Percentiles rank a stretch among this genome's conserved stretches.
Conservation (phyloP, 371 early-diverging fungal species). For the Zopfochytrium polystomum region DNA sequence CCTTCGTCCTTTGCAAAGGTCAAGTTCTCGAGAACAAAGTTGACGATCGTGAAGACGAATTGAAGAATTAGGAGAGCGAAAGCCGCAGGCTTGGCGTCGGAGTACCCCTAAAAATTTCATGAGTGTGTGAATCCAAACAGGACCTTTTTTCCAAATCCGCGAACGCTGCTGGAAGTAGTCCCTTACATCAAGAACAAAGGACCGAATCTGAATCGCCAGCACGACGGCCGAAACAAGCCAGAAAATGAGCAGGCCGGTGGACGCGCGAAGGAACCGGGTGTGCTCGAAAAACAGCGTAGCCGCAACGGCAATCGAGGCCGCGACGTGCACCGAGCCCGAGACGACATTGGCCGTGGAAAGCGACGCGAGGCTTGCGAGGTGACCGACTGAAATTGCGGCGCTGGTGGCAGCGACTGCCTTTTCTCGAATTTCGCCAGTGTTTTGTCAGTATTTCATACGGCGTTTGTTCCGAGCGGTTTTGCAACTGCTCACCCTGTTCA, state of each 20-base stretch:
- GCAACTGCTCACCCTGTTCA: slow-evolving; percentile 2
- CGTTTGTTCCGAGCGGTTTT: background rate
- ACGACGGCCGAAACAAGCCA: slow-evolving; percentile 60
- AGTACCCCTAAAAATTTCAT: background rate
- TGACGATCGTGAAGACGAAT: slow-evolving; percentile 41
- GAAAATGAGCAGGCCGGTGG: slow-evolving; percentile 66
- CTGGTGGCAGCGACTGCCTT: background rate
- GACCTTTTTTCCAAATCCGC: background rate
- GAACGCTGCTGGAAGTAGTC: slow-evolving; percentile 11
- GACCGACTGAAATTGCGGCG: background rate
- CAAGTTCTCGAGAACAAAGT: slow-evolving; percentile 53
- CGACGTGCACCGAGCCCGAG: background rate
- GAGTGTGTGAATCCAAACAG: background rate
- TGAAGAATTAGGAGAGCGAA: slow-evolving; percentile 22
- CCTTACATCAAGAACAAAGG: slow-evolving; percentile 38
- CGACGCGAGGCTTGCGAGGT: background rate
- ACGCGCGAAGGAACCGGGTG: slow-evolving; percentile 58
- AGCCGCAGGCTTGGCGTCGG: background rate
- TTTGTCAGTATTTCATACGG: background rate
- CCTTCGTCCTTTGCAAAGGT: slow-evolving; percentile 49
- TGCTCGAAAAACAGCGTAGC: slow-evolving; percentile 46
- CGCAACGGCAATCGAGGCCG: background rate
- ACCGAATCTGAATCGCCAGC: slow-evolving; percentile 56
- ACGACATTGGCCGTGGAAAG: background rate
- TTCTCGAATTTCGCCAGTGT: background rate